Base-by-base conservation (phyloP, 257 asterid genomes). In the Eucommia ulmoides region DNA sequence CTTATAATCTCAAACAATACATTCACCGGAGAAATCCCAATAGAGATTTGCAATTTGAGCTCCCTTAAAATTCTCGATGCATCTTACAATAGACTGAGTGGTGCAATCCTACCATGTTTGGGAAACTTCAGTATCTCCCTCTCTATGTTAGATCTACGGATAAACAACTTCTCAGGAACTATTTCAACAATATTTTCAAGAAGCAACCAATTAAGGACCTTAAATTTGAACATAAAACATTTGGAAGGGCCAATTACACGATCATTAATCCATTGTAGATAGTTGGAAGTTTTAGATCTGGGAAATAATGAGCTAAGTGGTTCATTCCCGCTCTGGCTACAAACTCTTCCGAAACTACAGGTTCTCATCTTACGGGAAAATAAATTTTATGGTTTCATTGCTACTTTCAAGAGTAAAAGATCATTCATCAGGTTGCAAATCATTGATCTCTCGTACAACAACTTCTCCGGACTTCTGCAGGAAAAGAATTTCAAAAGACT, bases 241-340 rank as follows among this genome's bases (percentile, higher is more conserved):
- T 35, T 53, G n/a, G 41, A 41, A 24, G 55, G 66, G 20, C 23
- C 10, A 14, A 20, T 61, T 47, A 50, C 51, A 33, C 7, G 11
- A 2, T 33, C 60, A 15, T 20, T 47, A 45, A 35, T 23, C 23
- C 19, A 42, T n/a, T 53, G 61, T 21, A 16, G 11, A 45, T 9
- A 9, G 41, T 21, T 61, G 19, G 51, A 61, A 19, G 61, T 47
- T 14, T 14, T 33, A 1, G 22, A 41, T 10, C 10, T 47, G 29
- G 60, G 66, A 16, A 53, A 53, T 16, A 61, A 61, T 45, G 21
- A 22, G 33, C 38, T 61, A 8, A 22, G 15, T 45, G 33, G n/a
- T 21, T 19, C 14, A 1, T 47, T 53, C 22, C 66, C 66, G 6
- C 53, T 8, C 22, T 42, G 8, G 8, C 19, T 42, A n/a, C 7